Percentiles rank a stretch among this genome's conserved stretches.
Evolutionary conservation across 2,329 filamentous ascomycete genomes (phyloP).

Genomic region (Rutstroemia sp.): DNA sequence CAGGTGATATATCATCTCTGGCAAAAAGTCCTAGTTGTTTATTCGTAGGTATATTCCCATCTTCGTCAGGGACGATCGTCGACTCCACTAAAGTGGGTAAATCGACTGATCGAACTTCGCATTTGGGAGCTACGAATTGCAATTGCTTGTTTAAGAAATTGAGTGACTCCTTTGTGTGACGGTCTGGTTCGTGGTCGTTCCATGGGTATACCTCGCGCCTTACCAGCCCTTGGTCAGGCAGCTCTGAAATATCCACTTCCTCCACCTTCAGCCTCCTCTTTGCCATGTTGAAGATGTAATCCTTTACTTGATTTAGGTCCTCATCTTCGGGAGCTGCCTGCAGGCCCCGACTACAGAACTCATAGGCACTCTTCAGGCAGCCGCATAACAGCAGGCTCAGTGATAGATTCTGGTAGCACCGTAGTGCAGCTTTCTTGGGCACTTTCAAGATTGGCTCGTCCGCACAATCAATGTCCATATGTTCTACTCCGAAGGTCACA

Average conservation of each 20-base stretch:
- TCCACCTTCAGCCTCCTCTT: constrained; percentile 38
- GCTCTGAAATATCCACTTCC: constrained; percentile 43
- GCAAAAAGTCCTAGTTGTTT: constrained; percentile 88
- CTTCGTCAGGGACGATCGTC: constrained; percentile 42
- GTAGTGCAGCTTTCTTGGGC: constrained; percentile 43
- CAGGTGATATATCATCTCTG: constrained; percentile 67
- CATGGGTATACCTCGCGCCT: constrained; percentile 65
- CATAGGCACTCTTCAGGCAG: constrained; percentile 59
- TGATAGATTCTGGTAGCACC: constrained; percentile 52
- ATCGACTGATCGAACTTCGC: constrained; percentile 68
- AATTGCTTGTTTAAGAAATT: constrained; percentile 65
- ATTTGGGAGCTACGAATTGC: constrained; percentile 64
- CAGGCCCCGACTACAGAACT: constrained; percentile 57
- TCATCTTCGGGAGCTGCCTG: constrained; percentile 45
- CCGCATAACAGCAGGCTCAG: constrained; percentile 55
- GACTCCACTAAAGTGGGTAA: constrained; percentile 57
- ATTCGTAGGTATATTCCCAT: constrained; percentile 49
- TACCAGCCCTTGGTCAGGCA: constrained; percentile 64
- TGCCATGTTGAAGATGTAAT: constrained; percentile 46
- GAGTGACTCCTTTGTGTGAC: constrained; percentile 62
- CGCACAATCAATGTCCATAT: constrained; percentile 25
- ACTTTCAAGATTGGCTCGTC: constrained; percentile 34
- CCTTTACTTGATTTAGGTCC: constrained; percentile 46
- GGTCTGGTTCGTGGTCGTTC: constrained; percentile 62
- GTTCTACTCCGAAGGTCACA: constrained; percentile 10